These are phyloP conservation scores for Aspergillus amoenus DNA, from an alignment of 2,329 filamentous ascomycete genomes.

Conservation along the genomic window DNA sequence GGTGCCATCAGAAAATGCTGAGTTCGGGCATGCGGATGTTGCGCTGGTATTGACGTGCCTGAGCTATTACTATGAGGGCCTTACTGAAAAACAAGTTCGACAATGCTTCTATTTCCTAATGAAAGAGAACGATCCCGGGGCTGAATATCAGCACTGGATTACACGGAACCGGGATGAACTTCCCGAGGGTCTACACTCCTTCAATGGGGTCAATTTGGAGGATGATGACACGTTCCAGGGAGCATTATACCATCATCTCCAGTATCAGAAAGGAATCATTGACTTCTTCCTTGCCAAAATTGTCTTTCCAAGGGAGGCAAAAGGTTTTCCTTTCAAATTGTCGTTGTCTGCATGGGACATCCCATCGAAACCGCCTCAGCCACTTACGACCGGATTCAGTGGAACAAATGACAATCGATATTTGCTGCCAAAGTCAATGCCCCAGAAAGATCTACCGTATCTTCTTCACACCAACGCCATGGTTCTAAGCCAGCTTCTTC, in stretches of 20 bases:
- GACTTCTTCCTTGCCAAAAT: constrained; percentile 62
- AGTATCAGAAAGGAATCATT: constrained; percentile 53
- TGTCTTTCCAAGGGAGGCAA: constrained; percentile 62
- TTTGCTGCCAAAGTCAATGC: constrained; percentile 56
- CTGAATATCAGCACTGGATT: constrained; percentile 45
- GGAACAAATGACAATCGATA: constrained; percentile 64
- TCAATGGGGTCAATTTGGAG: constrained; percentile 56
- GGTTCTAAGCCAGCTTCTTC: constrained; percentile 60
- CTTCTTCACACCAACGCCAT: constrained; percentile 66
- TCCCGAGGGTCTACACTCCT: constrained; percentile 37
- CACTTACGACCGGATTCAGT: constrained; percentile 66
- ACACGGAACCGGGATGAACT: constrained; percentile 28
- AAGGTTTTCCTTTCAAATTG: constrained; percentile 63
- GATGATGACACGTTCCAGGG: constrained; percentile 53
- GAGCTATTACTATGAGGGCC: constrained; percentile 57
- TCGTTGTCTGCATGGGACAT: constrained; percentile 69
- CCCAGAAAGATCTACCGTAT: constrained; percentile 53
- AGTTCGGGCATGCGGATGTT: constrained; percentile 63
- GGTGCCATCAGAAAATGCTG: constrained; percentile 52
- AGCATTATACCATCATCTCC: constrained; percentile 54
- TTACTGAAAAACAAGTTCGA: constrained; percentile 52
- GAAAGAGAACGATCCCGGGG: constrained; percentile 51
- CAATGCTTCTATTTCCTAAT: constrained; percentile 49
- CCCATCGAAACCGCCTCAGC: constrained; percentile 13
- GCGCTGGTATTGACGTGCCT: constrained; percentile 57